A percentile compares a stretch with the other conserved stretches of the same genome.
These are phyloP conservation scores for Talaromyces sp. DNA, from an alignment of 2,329 filamentous ascomycete species.

Conservation along the genomic window DNA sequence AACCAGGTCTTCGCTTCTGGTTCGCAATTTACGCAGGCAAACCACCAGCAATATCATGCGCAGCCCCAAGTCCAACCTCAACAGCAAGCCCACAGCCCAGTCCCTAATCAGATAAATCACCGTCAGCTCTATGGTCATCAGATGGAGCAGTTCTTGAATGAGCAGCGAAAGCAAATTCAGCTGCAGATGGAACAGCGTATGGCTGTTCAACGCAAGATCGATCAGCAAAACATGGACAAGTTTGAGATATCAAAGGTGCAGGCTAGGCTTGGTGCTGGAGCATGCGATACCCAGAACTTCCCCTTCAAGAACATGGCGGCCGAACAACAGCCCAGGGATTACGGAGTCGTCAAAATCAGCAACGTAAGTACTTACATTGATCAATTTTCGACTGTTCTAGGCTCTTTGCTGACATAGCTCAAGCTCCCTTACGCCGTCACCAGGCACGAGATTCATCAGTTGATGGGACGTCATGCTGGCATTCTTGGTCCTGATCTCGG, in stretches of 20 bases:
- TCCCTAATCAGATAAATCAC: background rate
- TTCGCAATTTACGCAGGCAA: background rate
- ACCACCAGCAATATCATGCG: background rate
- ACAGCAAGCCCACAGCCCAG: background rate
- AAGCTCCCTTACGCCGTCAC: conserved; percentile 53
- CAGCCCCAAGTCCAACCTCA: background rate
- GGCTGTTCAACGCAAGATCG: conserved; percentile 12
- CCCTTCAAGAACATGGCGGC: conserved; percentile 10
- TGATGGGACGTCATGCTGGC: conserved; percentile 44
- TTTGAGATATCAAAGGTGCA: conserved; percentile 3
- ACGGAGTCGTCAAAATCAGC: conserved; percentile 35
- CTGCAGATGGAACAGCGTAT: conserved; percentile 9
- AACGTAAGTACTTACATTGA: conserved; percentile 31
- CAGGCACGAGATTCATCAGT: conserved; percentile 48
- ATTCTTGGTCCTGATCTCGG: conserved; percentile 38
- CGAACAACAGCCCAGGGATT: conserved; percentile 10
- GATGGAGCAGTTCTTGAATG: conserved; percentile 8
- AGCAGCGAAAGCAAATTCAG: conserved; percentile 10
- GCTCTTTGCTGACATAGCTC: background rate
- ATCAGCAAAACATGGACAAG: conserved; percentile 6
- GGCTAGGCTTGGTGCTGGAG: conserved; percentile 6
- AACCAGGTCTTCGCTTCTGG: background rate
- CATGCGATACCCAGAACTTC: conserved; percentile 4
- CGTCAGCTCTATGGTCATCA: conserved; percentile 8
- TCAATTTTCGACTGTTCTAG: background rate